Conservation (phyloP, 2,329 filamentous ascomycete species). For the Fusarium kyushuense region DNA sequence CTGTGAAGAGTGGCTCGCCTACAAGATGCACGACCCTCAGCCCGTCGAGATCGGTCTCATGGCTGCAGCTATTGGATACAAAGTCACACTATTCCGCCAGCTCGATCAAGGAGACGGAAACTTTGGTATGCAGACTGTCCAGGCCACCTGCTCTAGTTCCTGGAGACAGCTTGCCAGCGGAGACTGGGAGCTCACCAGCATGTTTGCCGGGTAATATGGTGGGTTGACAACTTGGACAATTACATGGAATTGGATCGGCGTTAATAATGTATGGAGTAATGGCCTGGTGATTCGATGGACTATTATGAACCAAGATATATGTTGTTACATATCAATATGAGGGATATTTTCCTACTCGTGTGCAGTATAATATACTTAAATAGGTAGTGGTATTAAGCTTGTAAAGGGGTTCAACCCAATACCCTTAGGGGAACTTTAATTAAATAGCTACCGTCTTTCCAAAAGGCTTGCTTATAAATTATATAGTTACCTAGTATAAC, state of each 20-base stretch:
- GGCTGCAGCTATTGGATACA: conserved; percentile 47
- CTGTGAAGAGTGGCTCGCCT: conserved; percentile 48
- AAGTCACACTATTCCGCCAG: conserved; percentile 45
- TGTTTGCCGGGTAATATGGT: conserved; percentile 42
- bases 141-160: conserved; percentile 47
- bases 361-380: no score
- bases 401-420: no score
- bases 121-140: conserved; percentile 41
- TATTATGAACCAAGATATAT: conserved; percentile 14
- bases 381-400: neutral
- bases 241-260: conserved; percentile 29
- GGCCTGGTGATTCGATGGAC: conserved; percentile 20
- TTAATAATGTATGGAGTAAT: conserved; percentile 37
- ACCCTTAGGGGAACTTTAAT: no score
- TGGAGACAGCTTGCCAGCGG: conserved; percentile 48
- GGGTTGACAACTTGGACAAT: conserved; percentile 11
- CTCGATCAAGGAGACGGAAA: conserved; percentile 41
- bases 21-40: conserved; percentile 49
- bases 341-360: neutral
- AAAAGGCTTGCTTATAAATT: no score
- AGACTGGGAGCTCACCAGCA: conserved; percentile 48
- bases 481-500: no score
- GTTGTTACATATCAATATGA: conserved; percentile 7
- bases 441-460: no score
- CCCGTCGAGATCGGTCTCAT: conserved; percentile 47